These are phyloP conservation scores for Backusella mclennaniae DNA, from an alignment of 192 early-diverging fungal genomes.

Conservation along the genomic window DNA sequence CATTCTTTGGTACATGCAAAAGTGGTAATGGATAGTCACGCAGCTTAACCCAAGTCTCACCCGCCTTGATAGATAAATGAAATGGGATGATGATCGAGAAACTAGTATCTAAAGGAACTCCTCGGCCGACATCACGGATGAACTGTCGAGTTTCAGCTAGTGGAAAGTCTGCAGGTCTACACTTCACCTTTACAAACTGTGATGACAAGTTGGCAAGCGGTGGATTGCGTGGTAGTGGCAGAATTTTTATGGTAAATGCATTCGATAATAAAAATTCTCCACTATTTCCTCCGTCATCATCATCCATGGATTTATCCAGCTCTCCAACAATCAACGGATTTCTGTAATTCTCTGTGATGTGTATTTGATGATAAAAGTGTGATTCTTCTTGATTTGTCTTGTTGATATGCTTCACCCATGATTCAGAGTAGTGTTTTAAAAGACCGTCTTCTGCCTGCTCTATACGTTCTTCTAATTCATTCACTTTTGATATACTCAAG, in stretches of 20 bases:
- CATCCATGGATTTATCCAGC: not conserved
- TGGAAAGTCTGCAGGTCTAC: conserved; percentile 14
- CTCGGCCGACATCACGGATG: conserved; percentile 33
- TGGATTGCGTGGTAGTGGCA: conserved; percentile 6
- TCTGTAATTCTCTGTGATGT: not conserved
- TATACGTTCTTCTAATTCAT: conserved; percentile 3
- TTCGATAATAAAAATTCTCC: not conserved
- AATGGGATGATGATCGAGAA: conserved; percentile 37
- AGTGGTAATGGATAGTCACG: conserved; percentile 41
- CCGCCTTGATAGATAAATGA: conserved; percentile 23
- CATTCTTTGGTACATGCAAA: conserved; percentile 26
- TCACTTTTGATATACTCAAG: not conserved
- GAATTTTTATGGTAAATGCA: not conserved
- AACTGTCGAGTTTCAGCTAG: conserved; percentile 19
- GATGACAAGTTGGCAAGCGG: conserved; percentile 25
- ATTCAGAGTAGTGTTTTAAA: conserved; percentile 21
- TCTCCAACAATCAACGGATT: not conserved
- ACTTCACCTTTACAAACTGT: conserved; percentile 1
- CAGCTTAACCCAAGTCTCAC: conserved; percentile 28
- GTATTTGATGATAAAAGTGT: not conserved
- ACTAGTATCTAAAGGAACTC: conserved; percentile 31
- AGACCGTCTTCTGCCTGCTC: conserved; percentile 16
- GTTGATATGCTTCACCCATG: conserved; percentile 29
- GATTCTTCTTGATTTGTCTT: not conserved
- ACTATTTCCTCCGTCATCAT: not conserved